Percentiles rank a stretch among this genome's conserved stretches.
These are phyloP conservation scores for Diplotaxis tenuifolia DNA, from an alignment of 345 rosid genomes.

Conservation along the genomic window DNA sequence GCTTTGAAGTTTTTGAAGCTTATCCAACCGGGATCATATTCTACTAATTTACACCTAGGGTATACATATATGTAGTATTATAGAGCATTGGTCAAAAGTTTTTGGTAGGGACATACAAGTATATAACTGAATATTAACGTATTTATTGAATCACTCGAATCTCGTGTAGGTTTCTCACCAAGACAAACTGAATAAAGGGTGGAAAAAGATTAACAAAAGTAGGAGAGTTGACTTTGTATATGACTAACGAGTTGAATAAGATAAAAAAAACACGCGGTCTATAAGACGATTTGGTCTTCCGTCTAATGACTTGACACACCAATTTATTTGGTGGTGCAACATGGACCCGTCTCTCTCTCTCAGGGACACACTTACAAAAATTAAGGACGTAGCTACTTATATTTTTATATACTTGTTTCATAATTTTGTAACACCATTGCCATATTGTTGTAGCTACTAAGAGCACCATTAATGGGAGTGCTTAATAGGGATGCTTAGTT, in stretches of 20 bases:
- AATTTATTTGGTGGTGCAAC: slow-evolving; percentile 3
- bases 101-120: not conserved
- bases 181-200: not conserved
- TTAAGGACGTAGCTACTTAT: not conserved
- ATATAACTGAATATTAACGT: not conserved
- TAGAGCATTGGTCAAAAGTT: not conserved
- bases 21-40: not conserved
- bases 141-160: slow-evolving; percentile 11
- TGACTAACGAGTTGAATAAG: not conserved
- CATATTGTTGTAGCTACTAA: not conserved
- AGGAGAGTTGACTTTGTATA: slow-evolving; percentile 9
- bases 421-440: not conserved
- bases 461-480: too few relatives aligned
- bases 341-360: slow-evolving; percentile 18
- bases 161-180: not conserved
- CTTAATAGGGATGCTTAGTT: too few relatives aligned
- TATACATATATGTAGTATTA: not conserved
- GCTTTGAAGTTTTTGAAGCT: too few relatives aligned
- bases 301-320: slow-evolving; percentile 16
- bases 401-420: not conserved
- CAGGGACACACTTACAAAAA: not conserved
- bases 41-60: not conserved
- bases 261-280: slow-evolving; percentile 3
- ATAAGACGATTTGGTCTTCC: slow-evolving; percentile 28
- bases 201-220: not conserved